Evolutionary conservation across 164 flowering plant species (phyloP), one percentile per base, ranked within the genome.

Genomic region (Protea cynaroides): DNA sequence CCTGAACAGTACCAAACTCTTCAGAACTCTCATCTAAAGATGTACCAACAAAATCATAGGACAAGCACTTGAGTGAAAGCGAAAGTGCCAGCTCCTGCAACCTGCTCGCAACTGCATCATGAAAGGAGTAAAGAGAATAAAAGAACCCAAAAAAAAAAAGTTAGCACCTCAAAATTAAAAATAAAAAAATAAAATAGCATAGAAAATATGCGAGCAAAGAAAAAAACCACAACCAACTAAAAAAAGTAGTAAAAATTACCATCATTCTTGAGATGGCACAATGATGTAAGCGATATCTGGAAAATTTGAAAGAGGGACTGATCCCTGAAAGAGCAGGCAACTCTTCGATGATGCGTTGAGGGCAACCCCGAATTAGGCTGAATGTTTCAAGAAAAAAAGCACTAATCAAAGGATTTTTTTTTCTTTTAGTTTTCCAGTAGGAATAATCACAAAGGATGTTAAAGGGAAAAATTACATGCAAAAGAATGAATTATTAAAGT

Each of bases 1-100:
- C 99, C 97, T 95, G 99, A 40, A 91, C 86, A 65, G 97, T 89
- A 70, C 99, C 99, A 81, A 95, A 89, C 72, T 95, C 99, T 64
- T 95, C 99, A 34, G 97, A 89, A 75, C 96, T 91, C 81, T 95
- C 99, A 84, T 95, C 99, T 71, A 91, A 74, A 23, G 97, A 80
- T 62, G 99, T 89, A 55, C 99, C 99, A 64, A 86, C 93, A 83
- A 95, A 95, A 75, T 95, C 99, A 79, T 83, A 95, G 0, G 97
- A 91, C 60, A 95, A 68, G 74, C 99, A 95, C 72, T 83, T 88
- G 10, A 91, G 79, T 0, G 97, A 64, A 68, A 95, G 94, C 55
- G 97, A 85, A 53, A 95, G 88, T 21, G 96, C 90, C 69, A 85
- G 71, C 72, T 88, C 99, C 70, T 87, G 92, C 76, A 92, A 77